Evolutionary conservation across 768 basidiomycete species (phyloP).

Genomic region (Lactifluus echinatus): DNA sequence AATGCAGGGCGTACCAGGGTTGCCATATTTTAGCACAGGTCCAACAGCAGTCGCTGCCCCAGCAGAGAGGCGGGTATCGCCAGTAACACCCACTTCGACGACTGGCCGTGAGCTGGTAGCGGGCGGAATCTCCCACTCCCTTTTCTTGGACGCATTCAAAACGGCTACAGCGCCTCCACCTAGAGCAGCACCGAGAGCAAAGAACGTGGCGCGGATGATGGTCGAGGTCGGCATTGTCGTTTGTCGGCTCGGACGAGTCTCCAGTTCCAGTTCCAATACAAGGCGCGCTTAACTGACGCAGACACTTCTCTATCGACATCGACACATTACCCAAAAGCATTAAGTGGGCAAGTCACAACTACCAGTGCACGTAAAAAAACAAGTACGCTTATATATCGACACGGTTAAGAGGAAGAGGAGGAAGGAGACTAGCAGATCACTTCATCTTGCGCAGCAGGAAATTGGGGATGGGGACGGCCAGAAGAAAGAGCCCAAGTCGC

Average conservation of each 20-base stretch:
- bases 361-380: slow-evolving; percentile 16
- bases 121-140: too few species aligned
- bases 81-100: slow-evolving; percentile 39
- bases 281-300: neutral
- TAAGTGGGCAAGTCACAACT: slow-evolving; percentile 17
- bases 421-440: slow-evolving; percentile 5
- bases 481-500: slow-evolving; percentile 13
- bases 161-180: slow-evolving; percentile 66
- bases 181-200: slow-evolving; percentile 73
- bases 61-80: slow-evolving; percentile 35
- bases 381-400: slow-evolving; percentile 15
- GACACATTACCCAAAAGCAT: slow-evolving; percentile 22
- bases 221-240: slow-evolving; percentile 36
- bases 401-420: neutral
- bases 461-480: slow-evolving; percentile 18
- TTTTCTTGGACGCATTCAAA: slow-evolving; percentile 32
- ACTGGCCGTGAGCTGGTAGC: too few species aligned
- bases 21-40: slow-evolving; percentile 63
- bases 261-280: too few species aligned
- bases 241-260: neutral
- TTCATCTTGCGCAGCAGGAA: slow-evolving; percentile 24
- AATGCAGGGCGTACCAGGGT: slow-evolving; percentile 73
- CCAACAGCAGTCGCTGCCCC: slow-evolving; percentile 24
- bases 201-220: slow-evolving; percentile 58
- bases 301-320: slow-evolving; percentile 3